A percentile compares a stretch with the other conserved stretches of the same genome.
Conservation (phyloP, 306 rosid species). For the Lathyrus tuberosus region DNA sequence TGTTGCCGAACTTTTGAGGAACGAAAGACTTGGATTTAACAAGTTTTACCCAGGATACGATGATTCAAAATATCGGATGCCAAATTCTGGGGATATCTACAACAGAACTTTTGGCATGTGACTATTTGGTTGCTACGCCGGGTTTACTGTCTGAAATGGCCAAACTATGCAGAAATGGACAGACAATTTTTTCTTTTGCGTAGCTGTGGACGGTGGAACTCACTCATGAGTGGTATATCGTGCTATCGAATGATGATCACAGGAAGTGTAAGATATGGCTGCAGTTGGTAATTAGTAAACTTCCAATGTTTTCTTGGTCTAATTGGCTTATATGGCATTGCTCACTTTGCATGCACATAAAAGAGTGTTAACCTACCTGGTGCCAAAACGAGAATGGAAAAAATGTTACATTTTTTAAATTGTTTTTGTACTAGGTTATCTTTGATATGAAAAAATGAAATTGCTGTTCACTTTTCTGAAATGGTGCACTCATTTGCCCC, state of each 20-base stretch:
- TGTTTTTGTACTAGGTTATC: constrained; percentile 4
- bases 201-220: constrained; percentile 52
- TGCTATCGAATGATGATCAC: constrained; percentile 59
- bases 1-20: constrained; percentile 82
- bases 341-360: constrained; percentile 14
- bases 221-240: constrained; percentile 54
- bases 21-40: constrained; percentile 85
- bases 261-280: constrained; percentile 45
- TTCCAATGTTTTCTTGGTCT: constrained; percentile 11
- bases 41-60: constrained; percentile 84
- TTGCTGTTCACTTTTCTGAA: background rate
- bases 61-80: constrained; percentile 85
- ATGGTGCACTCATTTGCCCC: constrained; percentile 32
- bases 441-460: constrained; percentile 16
- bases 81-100: constrained; percentile 83
- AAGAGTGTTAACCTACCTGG: background rate
- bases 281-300: constrained; percentile 56
- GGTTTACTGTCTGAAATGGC: constrained; percentile 40
- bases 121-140: constrained; percentile 36
- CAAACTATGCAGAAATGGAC: constrained; percentile 45
- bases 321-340: constrained; percentile 31
- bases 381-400: constrained; percentile 28
- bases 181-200: constrained; percentile 41
- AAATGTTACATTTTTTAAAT: background rate
- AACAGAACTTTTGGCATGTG: constrained; percentile 92